Percentiles rank a stretch among this genome's conserved stretches.
phyloP scores from a whole-genome alignment of 257 asterid genomes.

The Hygrophila difformis region DNA sequence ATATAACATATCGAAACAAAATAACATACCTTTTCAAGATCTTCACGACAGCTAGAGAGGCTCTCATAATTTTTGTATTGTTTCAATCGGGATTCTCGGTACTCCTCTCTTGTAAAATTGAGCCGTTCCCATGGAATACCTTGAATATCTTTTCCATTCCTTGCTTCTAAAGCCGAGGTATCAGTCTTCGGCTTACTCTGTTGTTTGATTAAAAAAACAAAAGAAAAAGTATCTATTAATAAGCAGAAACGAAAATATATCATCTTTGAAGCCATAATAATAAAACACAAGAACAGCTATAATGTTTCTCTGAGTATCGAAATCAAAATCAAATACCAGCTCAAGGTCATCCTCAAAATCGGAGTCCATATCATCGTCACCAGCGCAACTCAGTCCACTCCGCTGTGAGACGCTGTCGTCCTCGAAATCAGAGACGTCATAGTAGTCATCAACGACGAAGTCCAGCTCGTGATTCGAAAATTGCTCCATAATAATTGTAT shows the following conservation, averaged over 20 bases:
- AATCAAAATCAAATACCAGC: constrained; percentile 23
- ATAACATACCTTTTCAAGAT: constrained; percentile 45
- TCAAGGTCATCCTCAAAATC: constrained; percentile 60
- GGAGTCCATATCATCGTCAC: constrained; percentile 36
- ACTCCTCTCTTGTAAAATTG: constrained; percentile 61
- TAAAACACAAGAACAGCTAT: too few relatives aligned
- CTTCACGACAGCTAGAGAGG: constrained; percentile 42
- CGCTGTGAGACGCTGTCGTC: constrained; percentile 26
- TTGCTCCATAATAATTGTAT: too few relatives aligned
- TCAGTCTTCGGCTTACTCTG: constrained; percentile 55
- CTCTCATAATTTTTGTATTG: constrained; percentile 74
- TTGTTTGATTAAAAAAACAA: not conserved
- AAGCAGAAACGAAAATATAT: not conserved
- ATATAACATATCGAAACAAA: too few relatives aligned
- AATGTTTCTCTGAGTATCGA: too few relatives aligned
- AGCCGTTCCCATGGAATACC: constrained; percentile 97
- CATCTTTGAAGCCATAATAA: not conserved
- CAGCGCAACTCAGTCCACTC: constrained; percentile 15
- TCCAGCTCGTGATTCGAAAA: constrained; percentile 50
- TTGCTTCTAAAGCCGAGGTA: constrained; percentile 64
- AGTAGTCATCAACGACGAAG: constrained; percentile 29
- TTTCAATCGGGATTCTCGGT: constrained; percentile 67
- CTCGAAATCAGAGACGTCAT: constrained; percentile 32
- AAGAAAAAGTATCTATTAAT: too few relatives aligned
- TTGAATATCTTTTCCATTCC: constrained; percentile 88